Conservation (phyloP, 2,329 filamentous ascomycete species). For the Beauveria sp. region DNA sequence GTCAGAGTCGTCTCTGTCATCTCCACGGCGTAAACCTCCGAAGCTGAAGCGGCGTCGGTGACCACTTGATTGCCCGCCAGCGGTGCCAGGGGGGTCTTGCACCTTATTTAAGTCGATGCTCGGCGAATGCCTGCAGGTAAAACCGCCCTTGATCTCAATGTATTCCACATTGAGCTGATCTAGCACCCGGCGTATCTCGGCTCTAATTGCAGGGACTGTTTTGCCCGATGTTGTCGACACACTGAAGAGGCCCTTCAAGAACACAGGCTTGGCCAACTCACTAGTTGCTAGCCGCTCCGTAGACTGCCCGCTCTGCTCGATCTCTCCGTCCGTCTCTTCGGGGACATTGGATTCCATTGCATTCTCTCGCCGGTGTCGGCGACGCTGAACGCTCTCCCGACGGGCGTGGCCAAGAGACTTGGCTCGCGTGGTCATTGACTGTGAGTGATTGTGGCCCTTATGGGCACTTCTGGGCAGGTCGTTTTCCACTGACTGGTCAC, state of each 20-base stretch:
- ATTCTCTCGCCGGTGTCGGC: conserved; percentile 67
- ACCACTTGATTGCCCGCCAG: conserved; percentile 42
- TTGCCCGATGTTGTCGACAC: conserved; percentile 95
- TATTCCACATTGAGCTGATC: conserved; percentile 86
- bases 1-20: conserved; percentile 56
- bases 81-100: conserved; percentile 56
- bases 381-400: conserved; percentile 84
- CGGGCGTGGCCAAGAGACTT: conserved; percentile 86
- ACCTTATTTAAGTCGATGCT: conserved; percentile 81
- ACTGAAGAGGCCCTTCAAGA: conserved; percentile 92
- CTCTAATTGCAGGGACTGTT: conserved; percentile 74
- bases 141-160: conserved; percentile 86
- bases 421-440: conserved; percentile 61
- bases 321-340: conserved; percentile 82
- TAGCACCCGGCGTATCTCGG: conserved; percentile 85
- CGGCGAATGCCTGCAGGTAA: conserved; percentile 78
- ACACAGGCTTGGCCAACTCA: conserved; percentile 87
- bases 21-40: conserved; percentile 52
- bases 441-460: conserved; percentile 44
- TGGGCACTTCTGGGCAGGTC: conserved; percentile 44
- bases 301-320: conserved; percentile 54
- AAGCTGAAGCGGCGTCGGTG: conserved; percentile 81
- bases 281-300: conserved; percentile 57
- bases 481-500: conserved; percentile 60
- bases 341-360: conserved; percentile 67